Conservation (phyloP, 768 basidiomycete species). For the Termitomyces sp. region DNA sequence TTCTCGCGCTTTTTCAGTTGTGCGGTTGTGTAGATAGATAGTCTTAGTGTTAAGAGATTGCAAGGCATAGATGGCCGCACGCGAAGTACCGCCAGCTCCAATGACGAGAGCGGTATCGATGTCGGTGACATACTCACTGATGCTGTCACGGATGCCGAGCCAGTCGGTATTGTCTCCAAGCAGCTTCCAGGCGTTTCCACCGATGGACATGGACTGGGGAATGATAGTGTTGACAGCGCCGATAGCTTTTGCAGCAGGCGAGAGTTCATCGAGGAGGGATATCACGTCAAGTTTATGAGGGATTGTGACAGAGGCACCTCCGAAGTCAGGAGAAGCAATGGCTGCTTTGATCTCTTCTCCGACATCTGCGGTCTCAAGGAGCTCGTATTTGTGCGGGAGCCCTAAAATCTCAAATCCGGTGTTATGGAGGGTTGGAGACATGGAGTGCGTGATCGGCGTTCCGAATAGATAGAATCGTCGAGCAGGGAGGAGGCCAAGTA, state of each 20-base stretch:
- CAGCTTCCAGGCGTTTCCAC: conserved; percentile 46
- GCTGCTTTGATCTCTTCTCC: conserved; percentile 62
- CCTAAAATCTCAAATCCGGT: conserved; percentile 79
- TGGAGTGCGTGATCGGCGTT: conserved; percentile 81
- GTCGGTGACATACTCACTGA: conserved; percentile 37
- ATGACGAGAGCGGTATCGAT: conserved; percentile 72
- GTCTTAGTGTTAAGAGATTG: conserved; percentile 59
- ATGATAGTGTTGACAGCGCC: conserved; percentile 96
- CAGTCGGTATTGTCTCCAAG: conserved; percentile 97
- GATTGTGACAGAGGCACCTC: conserved; percentile 96
- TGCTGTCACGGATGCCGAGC: conserved; percentile 73
- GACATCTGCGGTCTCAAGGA: conserved; percentile 71
- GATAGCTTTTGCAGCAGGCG: conserved; percentile 77
- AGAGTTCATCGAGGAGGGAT: conserved; percentile 72
- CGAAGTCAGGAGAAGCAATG: conserved; percentile 70
- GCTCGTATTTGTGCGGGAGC: conserved; percentile 75
- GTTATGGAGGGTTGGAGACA: conserved; percentile 94
- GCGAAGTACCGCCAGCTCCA: conserved; percentile 92
- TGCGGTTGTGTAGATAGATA: conserved; percentile 90
- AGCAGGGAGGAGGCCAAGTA: conserved; percentile 75
- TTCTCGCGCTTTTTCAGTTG: conserved; percentile 64
- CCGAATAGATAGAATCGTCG: conserved; percentile 86
- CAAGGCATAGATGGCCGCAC: conserved; percentile 91
- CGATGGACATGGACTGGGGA: conserved; percentile 35
- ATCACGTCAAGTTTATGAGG: conserved; percentile 93